A percentile compares a stretch with the other conserved stretches of the same genome.
These are phyloP conservation scores for Penicillium sp. DNA, from an alignment of 2,329 filamentous ascomycete genomes.

Conservation along the genomic window DNA sequence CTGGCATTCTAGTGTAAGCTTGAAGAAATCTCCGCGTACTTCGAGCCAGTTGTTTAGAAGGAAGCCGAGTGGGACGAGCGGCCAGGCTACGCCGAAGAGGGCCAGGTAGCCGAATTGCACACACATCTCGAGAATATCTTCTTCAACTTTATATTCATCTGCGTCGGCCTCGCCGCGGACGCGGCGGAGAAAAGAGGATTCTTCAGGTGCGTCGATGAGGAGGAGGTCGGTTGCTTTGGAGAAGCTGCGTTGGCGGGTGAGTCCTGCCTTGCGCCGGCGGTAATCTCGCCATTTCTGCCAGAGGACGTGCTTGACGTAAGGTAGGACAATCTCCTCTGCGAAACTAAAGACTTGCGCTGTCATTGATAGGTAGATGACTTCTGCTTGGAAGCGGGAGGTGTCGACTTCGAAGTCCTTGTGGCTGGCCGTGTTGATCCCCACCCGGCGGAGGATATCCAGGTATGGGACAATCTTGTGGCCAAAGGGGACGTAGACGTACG, in stretches of 20 bases:
- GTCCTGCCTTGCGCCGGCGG: slow-evolving; percentile 31
- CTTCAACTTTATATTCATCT: slow-evolving; percentile 83
- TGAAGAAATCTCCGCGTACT: slow-evolving; percentile 88
- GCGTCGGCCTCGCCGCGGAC: slow-evolving; percentile 83
- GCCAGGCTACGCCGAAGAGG: slow-evolving; percentile 93
- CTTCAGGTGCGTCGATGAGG: slow-evolving; percentile 71
- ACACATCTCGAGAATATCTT: slow-evolving; percentile 91
- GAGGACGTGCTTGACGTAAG: slow-evolving; percentile 78
- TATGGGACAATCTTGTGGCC: slow-evolving; percentile 81
- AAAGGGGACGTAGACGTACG: slow-evolving; percentile 94
- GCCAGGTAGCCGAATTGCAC: slow-evolving; percentile 87
- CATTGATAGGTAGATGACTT: slow-evolving; percentile 95
- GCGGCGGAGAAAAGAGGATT: slow-evolving; percentile 76
- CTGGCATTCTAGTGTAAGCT: slow-evolving; percentile 87
- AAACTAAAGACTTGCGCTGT: slow-evolving; percentile 92
- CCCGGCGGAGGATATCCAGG: slow-evolving; percentile 76
- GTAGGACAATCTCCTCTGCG: slow-evolving; percentile 79
- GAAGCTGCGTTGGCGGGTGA: slow-evolving; percentile 37
- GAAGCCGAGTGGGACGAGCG: slow-evolving; percentile 85
- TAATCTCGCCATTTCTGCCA: slow-evolving; percentile 67
- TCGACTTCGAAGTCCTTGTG: slow-evolving; percentile 76
- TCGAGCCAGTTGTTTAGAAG: slow-evolving; percentile 96
- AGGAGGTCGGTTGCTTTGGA: slow-evolving; percentile 51
- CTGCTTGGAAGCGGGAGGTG: slow-evolving; percentile 77
- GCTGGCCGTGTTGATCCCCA: slow-evolving; percentile 43